phyloP scores from a whole-genome alignment of 2,329 filamentous ascomycete genomes.

The Paraconiothyrium brasiliense region DNA sequence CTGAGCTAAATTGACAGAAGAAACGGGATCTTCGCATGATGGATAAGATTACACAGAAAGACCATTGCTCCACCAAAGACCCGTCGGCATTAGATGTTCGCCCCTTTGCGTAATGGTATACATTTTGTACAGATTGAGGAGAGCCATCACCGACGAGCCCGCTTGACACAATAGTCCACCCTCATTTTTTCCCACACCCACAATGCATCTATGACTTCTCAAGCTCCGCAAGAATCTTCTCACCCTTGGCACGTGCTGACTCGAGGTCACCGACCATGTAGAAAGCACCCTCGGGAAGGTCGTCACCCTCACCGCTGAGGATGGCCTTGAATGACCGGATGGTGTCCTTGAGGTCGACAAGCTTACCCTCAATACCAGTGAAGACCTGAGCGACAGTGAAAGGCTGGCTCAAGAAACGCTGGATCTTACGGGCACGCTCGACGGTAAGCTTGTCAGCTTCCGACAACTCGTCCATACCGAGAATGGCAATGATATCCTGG shows the following conservation, averaged over 20 bases:
- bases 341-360: constrained; percentile 99
- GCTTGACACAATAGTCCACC: constrained; percentile 43
- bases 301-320: constrained; percentile 92
- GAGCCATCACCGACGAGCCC: constrained; percentile 46
- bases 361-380: constrained; percentile 93
- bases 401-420: constrained; percentile 99
- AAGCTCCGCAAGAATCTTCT: constrained; percentile 99
- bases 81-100: constrained; percentile 39
- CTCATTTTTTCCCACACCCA: constrained; percentile 45
- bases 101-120: constrained; percentile 43
- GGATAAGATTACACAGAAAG: constrained; percentile 50
- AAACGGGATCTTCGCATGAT: constrained; percentile 50
- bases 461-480: constrained; percentile 99
- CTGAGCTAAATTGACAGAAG: constrained; percentile 23
- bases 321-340: constrained; percentile 98
- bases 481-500: constrained; percentile 99
- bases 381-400: constrained; percentile 91
- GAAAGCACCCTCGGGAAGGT: constrained; percentile 89
- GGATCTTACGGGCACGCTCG: constrained; percentile 99
- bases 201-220: constrained; percentile 60
- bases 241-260: constrained; percentile 93
- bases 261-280: constrained; percentile 99
- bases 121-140: constrained; percentile 49
- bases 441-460: constrained; percentile 99
- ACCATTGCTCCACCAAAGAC: constrained; percentile 45